Evolutionary conservation across 2,329 filamentous ascomycete species (phyloP).

Genomic region (Apiospora pterosperma): DNA sequence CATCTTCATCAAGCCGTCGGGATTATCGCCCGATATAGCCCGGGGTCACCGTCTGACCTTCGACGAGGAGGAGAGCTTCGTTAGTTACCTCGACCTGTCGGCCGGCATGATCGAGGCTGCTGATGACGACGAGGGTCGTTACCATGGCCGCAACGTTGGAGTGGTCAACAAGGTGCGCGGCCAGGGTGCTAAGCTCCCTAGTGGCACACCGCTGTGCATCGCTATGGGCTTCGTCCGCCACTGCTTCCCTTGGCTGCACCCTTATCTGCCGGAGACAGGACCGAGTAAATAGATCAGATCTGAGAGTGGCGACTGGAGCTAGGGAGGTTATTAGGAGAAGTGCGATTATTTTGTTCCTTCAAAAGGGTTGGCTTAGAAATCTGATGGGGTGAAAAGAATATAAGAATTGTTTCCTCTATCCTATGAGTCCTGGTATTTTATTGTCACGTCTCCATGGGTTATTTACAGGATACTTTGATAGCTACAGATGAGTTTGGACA

Average conservation of each 20-base stretch:
- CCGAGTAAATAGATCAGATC: background rate
- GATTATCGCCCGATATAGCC: conserved; percentile 30
- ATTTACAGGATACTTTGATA: too few species aligned
- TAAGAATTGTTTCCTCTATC: background rate
- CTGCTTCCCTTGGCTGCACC: conserved; percentile 31
- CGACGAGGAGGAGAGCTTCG: conserved; percentile 31
- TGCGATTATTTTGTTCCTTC: background rate
- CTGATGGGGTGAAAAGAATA: background rate
- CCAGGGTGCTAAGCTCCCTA: conserved; percentile 27
- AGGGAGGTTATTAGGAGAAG: background rate
- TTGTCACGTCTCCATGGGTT: background rate
- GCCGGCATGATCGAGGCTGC: conserved; percentile 47
- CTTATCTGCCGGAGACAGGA: background rate
- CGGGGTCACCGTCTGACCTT: conserved; percentile 38
- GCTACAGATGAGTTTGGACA: too few species aligned
- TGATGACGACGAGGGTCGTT: conserved; percentile 26
- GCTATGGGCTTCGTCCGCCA: conserved; percentile 28
- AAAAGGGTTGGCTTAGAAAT: background rate
- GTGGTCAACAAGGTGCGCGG: conserved; percentile 24
- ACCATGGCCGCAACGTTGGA: conserved; percentile 21
- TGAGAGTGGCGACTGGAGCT: background rate
- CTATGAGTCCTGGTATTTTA: background rate
- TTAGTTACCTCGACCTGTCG: conserved; percentile 41
- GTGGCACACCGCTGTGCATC: conserved; percentile 28
- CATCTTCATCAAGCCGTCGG: conserved; percentile 41